Percentiles rank a stretch among this genome's conserved stretches.
Conservation (phyloP, 495 filamentous ascomycete genomes). For the Penicillium paxilli region DNA sequence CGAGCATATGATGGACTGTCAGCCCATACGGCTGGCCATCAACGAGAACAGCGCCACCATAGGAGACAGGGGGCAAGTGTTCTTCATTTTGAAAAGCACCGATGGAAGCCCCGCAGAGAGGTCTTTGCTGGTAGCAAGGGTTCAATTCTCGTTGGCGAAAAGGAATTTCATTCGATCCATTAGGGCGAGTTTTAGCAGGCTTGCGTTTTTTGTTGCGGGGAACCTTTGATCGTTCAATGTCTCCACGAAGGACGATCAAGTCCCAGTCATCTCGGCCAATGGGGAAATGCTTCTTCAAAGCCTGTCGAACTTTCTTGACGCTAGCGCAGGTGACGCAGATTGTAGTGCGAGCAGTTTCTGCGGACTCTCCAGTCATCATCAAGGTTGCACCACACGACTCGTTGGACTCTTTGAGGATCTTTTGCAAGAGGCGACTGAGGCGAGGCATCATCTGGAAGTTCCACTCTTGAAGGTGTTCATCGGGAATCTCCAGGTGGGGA, state of each 20-base stretch:
- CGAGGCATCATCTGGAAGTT: conserved; percentile 69
- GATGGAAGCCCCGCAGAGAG: conserved; percentile 86
- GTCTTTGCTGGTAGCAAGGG: conserved; percentile 66
- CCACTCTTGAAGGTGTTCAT: conserved; percentile 67
- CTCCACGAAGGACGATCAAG: conserved; percentile 64
- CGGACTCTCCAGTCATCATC: conserved; percentile 70
- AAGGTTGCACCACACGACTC: conserved; percentile 76
- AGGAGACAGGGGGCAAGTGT: conserved; percentile 85
- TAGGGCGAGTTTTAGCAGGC: conserved; percentile 38
- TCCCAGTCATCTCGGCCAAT: conserved; percentile 60
- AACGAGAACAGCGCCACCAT: conserved; percentile 82
- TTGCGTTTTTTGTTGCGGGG: conserved; percentile 44
- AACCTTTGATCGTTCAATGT: conserved; percentile 66
- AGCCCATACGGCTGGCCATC: conserved; percentile 84
- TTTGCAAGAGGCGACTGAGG: conserved; percentile 66
- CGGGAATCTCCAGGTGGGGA: conserved; percentile 51
- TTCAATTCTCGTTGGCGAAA: conserved; percentile 37
- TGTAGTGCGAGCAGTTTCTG: conserved; percentile 66
- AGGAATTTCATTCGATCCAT: conserved; percentile 28
- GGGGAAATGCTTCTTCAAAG: conserved; percentile 69
- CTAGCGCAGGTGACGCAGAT: conserved; percentile 76
- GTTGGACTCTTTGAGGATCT: conserved; percentile 55
- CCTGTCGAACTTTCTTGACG: conserved; percentile 67
- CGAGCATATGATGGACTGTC: conserved; percentile 95
- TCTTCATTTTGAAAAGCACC: conserved; percentile 82